phyloP scores from a whole-genome alignment of 2,329 filamentous ascomycete genomes.

The Calonectria ilicicola region DNA sequence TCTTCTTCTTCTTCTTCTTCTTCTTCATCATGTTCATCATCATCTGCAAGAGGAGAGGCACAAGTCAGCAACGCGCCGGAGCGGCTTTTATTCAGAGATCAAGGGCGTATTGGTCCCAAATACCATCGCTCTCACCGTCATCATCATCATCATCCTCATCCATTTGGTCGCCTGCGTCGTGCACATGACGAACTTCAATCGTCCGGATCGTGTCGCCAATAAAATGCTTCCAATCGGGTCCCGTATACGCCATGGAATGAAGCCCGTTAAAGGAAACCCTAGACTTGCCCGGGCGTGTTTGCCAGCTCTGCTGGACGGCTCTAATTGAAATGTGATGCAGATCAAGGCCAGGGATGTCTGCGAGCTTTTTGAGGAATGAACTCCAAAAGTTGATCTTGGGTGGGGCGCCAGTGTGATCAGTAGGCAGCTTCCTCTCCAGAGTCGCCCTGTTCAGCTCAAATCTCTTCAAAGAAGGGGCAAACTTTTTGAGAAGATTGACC shows the following conservation, averaged over 20 bases:
- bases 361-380: constrained; percentile 51
- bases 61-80: constrained; percentile 30
- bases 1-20: constrained; percentile 15
- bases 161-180: constrained; percentile 10
- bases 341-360: constrained; percentile 45
- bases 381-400: constrained; percentile 53
- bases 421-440: constrained; percentile 33
- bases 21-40: constrained; percentile 17
- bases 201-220: constrained; percentile 44
- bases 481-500: constrained; percentile 53
- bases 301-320: constrained; percentile 42
- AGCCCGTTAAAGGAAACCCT: constrained; percentile 27
- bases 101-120: constrained; percentile 45
- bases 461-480: constrained; percentile 55
- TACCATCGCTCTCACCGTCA: constrained; percentile 38
- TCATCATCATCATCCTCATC: constrained; percentile 28
- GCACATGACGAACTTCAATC: constrained; percentile 26
- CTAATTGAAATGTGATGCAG: constrained; percentile 50
- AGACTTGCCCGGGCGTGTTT: constrained; percentile 15
- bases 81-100: constrained; percentile 33
- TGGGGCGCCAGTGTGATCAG: background rate
- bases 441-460: constrained; percentile 61
- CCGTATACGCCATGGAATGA: constrained; percentile 43
- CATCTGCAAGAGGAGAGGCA: constrained; percentile 12
- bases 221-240: constrained; percentile 51